These are phyloP conservation scores for Tephrocybe sp. DNA, from an alignment of 768 basidiomycete genomes.

Conservation along the genomic window DNA sequence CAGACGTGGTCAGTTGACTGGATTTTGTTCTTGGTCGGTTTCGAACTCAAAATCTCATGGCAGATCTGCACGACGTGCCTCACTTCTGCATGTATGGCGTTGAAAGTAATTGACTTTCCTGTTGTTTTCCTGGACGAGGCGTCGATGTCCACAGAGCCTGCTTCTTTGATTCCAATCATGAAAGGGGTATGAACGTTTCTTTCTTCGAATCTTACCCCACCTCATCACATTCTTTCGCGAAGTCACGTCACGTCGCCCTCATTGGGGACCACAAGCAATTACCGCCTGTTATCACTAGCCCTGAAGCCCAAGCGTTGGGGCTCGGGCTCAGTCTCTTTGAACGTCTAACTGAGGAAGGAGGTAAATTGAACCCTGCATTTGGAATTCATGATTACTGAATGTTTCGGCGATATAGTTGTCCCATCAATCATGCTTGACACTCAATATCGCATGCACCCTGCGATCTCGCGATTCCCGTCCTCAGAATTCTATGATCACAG, in stretches of 20 bases:
- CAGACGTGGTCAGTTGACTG: conserved; percentile 71
- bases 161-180: conserved; percentile 88
- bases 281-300: conserved; percentile 81
- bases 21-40: conserved; percentile 8
- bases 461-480: conserved; percentile 84
- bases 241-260: conserved; percentile 81
- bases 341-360: conserved; percentile 76
- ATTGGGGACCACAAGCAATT: conserved; percentile 98
- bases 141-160: conserved; percentile 94
- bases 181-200: conserved; percentile 71
- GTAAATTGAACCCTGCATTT: conserved; percentile 41
- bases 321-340: conserved; percentile 86
- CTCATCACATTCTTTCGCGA: conserved; percentile 15
- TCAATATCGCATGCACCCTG: conserved; percentile 97
- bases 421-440: conserved; percentile 89
- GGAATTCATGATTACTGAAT: background rate
- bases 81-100: conserved; percentile 61
- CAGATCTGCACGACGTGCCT: conserved; percentile 89
- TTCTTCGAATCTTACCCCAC: background rate
- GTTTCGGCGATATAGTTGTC: conserved; percentile 58
- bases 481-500: conserved; percentile 74
- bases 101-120: conserved; percentile 82
- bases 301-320: conserved; percentile 69
- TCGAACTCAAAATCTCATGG: background rate
- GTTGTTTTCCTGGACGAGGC: conserved; percentile 95